phyloP scores from a whole-genome alignment of 2,329 filamentous ascomycete species.

The Endoconidiophora polonica region DNA sequence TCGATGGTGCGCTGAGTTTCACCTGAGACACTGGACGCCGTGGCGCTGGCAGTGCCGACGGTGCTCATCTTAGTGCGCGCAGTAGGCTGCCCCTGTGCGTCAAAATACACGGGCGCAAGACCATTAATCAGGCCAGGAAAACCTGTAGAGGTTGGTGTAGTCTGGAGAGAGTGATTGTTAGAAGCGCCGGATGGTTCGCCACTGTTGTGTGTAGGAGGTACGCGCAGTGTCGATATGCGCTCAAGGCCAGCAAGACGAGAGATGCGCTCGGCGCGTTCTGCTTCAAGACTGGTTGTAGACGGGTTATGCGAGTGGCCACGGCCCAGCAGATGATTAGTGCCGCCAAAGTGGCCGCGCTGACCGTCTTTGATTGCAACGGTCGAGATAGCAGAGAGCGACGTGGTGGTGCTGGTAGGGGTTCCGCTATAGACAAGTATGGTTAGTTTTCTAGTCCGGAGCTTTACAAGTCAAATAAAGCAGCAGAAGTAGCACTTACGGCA shows the following conservation, averaged over 20 bases:
- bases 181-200: conserved; percentile 18
- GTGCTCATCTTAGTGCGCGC: conserved; percentile 68
- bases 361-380: conserved; percentile 95
- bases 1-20: conserved; percentile 35
- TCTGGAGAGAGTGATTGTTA: conserved; percentile 29
- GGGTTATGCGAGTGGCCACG: conserved; percentile 43
- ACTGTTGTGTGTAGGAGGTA: conserved; percentile 21
- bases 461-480: neutral
- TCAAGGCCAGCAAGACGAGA: conserved; percentile 87
- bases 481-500: conserved; percentile 48
- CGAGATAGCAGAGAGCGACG: conserved; percentile 77
- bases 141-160: conserved; percentile 32
- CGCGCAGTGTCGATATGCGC: conserved; percentile 61
- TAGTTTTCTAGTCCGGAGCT: neutral
- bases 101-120: conserved; percentile 52
- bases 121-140: conserved; percentile 20
- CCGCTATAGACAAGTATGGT: conserved; percentile 36
- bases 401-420: conserved; percentile 83
- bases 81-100: conserved; percentile 50
- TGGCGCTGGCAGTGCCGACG: conserved; percentile 76
- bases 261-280: conserved; percentile 86
- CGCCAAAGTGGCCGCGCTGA: conserved; percentile 58
- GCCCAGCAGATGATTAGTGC: conserved; percentile 29
- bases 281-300: conserved; percentile 60
- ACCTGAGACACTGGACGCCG: conserved; percentile 42